A percentile compares a stretch with the other conserved stretches of the same genome.
These are phyloP conservation scores for Curvularia spicifera DNA, from an alignment of 2,329 filamentous ascomycete species.

Conservation along the genomic window DNA sequence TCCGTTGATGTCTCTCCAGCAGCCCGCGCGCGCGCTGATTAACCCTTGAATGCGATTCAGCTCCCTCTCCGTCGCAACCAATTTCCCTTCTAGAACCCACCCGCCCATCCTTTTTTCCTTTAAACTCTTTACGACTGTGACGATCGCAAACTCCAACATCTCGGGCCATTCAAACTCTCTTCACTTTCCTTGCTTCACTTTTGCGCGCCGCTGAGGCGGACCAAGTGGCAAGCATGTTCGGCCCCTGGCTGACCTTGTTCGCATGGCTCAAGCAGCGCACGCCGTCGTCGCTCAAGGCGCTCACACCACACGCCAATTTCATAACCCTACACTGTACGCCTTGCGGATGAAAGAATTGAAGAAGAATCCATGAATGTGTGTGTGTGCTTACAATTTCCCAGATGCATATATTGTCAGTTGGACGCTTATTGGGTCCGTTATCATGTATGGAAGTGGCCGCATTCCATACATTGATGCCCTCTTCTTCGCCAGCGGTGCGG, in stretches of 20 bases:
- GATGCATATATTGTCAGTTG: conserved; percentile 82
- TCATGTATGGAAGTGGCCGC: conserved; percentile 71
- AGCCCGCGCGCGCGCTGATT: conserved; percentile 7
- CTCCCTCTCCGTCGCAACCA: conserved; percentile 9
- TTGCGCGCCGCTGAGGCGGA: conserved; percentile 1
- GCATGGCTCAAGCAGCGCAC: conserved; percentile 38
- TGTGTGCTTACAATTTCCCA: conserved; percentile 42
- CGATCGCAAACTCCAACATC: neutral
- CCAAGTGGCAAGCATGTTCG: conserved; percentile 35
- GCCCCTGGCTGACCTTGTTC: conserved; percentile 38
- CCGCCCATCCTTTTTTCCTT: too few relatives aligned
- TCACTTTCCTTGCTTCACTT: neutral
- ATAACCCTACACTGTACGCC: conserved; percentile 75
- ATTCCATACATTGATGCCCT: conserved; percentile 85
- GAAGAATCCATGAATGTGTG: too few relatives aligned
- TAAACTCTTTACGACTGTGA: neutral
- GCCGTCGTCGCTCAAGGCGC: conserved; percentile 28
- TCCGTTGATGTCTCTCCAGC: conserved; percentile 26
- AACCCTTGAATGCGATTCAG: conserved; percentile 7
- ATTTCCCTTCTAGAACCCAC: neutral
- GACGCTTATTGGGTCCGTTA: conserved; percentile 74
- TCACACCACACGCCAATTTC: conserved; percentile 75
- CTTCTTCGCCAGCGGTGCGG: conserved; percentile 82
- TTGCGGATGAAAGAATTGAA: too few relatives aligned
- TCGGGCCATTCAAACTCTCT: neutral